Conservation (phyloP, 2,329 filamentous ascomycete species). For the Neophaeococcomyces aloes region DNA sequence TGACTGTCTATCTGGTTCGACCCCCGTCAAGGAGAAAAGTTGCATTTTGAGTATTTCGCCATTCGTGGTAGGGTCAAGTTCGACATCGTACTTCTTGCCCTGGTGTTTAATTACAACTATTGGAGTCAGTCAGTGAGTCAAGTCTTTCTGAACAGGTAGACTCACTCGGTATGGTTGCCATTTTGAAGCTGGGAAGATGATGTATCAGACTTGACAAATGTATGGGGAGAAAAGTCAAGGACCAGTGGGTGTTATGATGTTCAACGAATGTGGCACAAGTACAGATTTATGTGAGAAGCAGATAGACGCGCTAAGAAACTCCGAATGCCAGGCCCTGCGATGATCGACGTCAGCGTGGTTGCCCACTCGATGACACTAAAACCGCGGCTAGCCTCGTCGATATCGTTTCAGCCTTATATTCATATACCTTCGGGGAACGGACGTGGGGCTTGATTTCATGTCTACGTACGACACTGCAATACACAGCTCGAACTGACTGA, state of each 20-base stretch:
- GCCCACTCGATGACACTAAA: not conserved
- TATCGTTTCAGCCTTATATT: not conserved
- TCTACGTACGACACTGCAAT: too few species aligned
- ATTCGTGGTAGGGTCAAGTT: constrained; percentile 71
- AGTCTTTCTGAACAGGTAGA: not conserved
- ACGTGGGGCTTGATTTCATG: too few species aligned
- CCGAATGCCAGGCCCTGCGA: not conserved
- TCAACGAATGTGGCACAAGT: not conserved
- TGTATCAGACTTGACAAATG: not conserved
- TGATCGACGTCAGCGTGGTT: not conserved
- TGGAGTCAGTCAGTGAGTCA: constrained; percentile 20
- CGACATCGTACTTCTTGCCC: constrained; percentile 89
- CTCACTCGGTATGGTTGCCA: constrained; percentile 49
- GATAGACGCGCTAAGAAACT: too few species aligned
- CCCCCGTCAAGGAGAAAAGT: constrained; percentile 86
- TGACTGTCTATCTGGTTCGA: constrained; percentile 94
- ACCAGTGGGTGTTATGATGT: not conserved
- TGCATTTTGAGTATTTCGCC: constrained; percentile 95
- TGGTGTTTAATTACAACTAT: constrained; percentile 87
- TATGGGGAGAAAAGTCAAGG: constrained; percentile 1
- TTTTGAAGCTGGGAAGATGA: constrained; percentile 25
- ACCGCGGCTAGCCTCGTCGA: not conserved
- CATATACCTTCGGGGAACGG: not conserved
- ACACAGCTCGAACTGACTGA: too few species aligned
- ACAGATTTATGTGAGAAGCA: too few species aligned